Evolutionary conservation across 2,329 filamentous ascomycete genomes (phyloP).

Genomic region (Beauveria caledonica): DNA sequence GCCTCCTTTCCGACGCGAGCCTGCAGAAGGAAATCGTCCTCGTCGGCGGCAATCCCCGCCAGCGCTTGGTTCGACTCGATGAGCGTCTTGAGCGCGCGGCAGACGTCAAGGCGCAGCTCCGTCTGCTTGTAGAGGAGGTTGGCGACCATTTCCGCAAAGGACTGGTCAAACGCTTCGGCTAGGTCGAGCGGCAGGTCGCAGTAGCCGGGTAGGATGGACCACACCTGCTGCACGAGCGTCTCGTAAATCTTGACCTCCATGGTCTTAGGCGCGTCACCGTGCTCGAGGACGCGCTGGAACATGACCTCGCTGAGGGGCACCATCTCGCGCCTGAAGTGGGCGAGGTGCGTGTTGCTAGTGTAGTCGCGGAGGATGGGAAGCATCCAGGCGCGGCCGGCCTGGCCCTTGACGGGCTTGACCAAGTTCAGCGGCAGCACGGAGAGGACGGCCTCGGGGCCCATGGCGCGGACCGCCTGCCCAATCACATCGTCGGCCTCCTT

Average conservation of each 20-base stretch:
- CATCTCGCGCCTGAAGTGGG: slow-evolving; percentile 78
- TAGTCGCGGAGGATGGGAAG: slow-evolving; percentile 84
- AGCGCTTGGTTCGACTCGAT: slow-evolving; percentile 90
- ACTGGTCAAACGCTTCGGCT: slow-evolving; percentile 68
- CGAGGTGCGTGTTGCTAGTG: slow-evolving; percentile 78
- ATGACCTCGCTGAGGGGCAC: slow-evolving; percentile 83
- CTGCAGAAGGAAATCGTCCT: slow-evolving; percentile 68
- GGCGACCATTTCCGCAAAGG: slow-evolving; percentile 81
- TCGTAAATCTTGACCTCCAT: slow-evolving; percentile 98
- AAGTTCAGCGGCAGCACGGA: slow-evolving; percentile 81
- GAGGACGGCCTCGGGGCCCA: slow-evolving; percentile 81
- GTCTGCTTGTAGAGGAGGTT: slow-evolving; percentile 91
- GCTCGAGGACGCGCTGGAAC: slow-evolving; percentile 81
- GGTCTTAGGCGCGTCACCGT: slow-evolving; percentile 75
- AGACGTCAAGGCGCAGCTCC: slow-evolving; percentile 78
- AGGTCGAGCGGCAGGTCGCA: slow-evolving; percentile 86
- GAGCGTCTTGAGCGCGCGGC: slow-evolving; percentile 73
- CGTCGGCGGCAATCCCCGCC: slow-evolving; percentile 55
- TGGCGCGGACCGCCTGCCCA: slow-evolving; percentile 76
- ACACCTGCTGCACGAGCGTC: slow-evolving; percentile 90
- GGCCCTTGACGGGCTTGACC: slow-evolving; percentile 62
- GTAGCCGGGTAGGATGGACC: slow-evolving; percentile 89
- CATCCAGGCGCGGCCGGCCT: slow-evolving; percentile 88
- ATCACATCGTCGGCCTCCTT: slow-evolving; percentile 90
- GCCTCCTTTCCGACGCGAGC: slow-evolving; percentile 67